phyloP scores from a whole-genome alignment of 176 grass and related monocot species.

The Musa schizocarpa region DNA sequence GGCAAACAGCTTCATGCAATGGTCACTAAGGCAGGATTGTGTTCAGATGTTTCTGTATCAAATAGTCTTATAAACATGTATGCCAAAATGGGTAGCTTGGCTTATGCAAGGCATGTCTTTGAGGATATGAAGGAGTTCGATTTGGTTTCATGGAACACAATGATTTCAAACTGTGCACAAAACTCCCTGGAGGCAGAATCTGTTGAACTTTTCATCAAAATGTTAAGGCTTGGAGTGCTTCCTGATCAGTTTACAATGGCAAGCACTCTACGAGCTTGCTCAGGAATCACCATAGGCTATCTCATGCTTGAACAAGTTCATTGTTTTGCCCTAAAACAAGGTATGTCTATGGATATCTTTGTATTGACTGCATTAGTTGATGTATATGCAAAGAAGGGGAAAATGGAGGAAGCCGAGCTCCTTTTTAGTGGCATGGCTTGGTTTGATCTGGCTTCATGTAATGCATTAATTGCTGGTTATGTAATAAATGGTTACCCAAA shows the following conservation, averaged over 20 bases:
- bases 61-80: slow-evolving; percentile 27
- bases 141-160: slow-evolving; percentile 26
- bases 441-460: slow-evolving; percentile 21
- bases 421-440: slow-evolving; percentile 17
- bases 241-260: slow-evolving; percentile 27
- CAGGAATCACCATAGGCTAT: not conserved
- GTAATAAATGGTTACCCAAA: not conserved
- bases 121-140: slow-evolving; percentile 12
- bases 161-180: slow-evolving; percentile 17
- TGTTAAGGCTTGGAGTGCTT: slow-evolving; percentile 14
- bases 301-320: slow-evolving; percentile 19
- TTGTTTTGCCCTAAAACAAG: slow-evolving; percentile 17
- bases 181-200: slow-evolving; percentile 17
- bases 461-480: slow-evolving; percentile 25
- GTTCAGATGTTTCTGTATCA: slow-evolving; percentile 19
- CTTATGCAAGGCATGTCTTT: slow-evolving; percentile 13
- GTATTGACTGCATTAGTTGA: slow-evolving; percentile 25
- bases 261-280: slow-evolving; percentile 22
- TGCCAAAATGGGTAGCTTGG: slow-evolving; percentile 8
- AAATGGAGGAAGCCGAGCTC: slow-evolving; percentile 13
- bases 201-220: slow-evolving; percentile 8
- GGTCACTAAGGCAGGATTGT: slow-evolving; percentile 6
- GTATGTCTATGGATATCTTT: slow-evolving; percentile 5
- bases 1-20: slow-evolving; percentile 11
- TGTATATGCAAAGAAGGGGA: slow-evolving; percentile 17